Base-by-base conservation (phyloP, 208 protist species). In the Crithidia acanthocephali region DNA sequence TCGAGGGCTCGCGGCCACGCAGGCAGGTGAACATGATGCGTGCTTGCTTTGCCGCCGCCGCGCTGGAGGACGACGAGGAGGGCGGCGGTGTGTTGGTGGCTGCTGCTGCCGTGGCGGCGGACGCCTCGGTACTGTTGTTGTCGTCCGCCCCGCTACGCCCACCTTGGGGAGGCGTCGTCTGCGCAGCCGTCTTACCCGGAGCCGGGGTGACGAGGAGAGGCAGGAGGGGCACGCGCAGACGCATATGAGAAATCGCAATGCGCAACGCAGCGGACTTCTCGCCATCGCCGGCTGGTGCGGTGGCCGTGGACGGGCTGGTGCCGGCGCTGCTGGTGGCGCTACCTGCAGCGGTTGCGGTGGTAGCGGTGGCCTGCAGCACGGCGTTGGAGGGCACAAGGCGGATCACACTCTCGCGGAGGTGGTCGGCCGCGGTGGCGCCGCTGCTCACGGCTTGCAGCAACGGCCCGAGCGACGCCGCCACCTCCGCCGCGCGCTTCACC, bases 11-110 rank as follows among this genome's bases (percentile, higher is more conserved):
- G 45, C 81, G 76, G 50, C 80, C 73, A 22, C 83, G 81, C 57
- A 83, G 28, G 64, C 77, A 86, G 59, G 64, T 84, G 52, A 94
- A 84, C 28, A 76, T 59, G 25, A 94, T 67, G 44, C 69, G 68
- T 37, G 72, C 64, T 27, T 78, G 68, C 23, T 77, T 53, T 8
- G 60, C 50, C 22, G 52, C 62, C 28, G 78, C 62, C 3, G 68
- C 68, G 16, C 44, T 44, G 11, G 62, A 55, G 7, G 68, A 40
- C 1, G 48, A 6, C 22, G 66, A 35, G 9, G 40, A 16, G 20
- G 47, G 15, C 15, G 56, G 2, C 35, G 37, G 0, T 7, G 18
- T 7, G 15, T 2, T 37, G 2, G 20, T 27, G 1, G 55, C 20
- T 10, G 51, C 8, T 10, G 9, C 28, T 37, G 22, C 25, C 33